phyloP scores from a whole-genome alignment of 2,329 filamentous ascomycete genomes.

The Penicillium sp. region DNA sequence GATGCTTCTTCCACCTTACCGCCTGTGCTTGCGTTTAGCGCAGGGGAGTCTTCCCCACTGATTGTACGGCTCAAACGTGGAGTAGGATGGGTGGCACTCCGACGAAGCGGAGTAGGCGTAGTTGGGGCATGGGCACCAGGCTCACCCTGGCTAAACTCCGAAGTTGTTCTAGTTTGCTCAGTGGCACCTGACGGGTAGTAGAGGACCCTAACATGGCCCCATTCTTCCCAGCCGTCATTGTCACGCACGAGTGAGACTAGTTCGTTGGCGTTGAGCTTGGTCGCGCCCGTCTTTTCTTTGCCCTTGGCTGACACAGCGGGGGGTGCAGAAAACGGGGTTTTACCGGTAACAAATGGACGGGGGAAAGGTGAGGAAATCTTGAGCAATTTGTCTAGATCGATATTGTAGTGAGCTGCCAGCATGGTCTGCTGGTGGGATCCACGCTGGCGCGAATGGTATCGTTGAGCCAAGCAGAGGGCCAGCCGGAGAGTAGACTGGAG shows the following conservation, averaged over 20 bases:
- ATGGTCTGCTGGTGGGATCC: constrained; percentile 70
- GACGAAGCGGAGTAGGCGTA: constrained; percentile 74
- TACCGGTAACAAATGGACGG: constrained; percentile 62
- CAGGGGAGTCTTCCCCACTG: constrained; percentile 50
- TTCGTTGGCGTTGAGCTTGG: constrained; percentile 75
- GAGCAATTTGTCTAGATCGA: constrained; percentile 74
- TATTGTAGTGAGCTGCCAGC: constrained; percentile 78
- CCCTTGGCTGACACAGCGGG: constrained; percentile 64
- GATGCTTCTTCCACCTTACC: constrained; percentile 37
- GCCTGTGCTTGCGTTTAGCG: constrained; percentile 47
- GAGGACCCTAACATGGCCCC: constrained; percentile 75
- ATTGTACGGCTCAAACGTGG: constrained; percentile 51
- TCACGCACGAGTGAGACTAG: constrained; percentile 71
- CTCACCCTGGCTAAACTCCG: constrained; percentile 31
- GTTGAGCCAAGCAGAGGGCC: constrained; percentile 81
- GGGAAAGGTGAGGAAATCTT: constrained; percentile 80
- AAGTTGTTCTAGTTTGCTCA: constrained; percentile 33
- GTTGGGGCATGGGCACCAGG: constrained; percentile 54
- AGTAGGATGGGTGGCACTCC: constrained; percentile 62
- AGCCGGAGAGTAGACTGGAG: constrained; percentile 77
- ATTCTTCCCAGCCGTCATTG: constrained; percentile 65
- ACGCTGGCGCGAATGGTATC: constrained; percentile 87
- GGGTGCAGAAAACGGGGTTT: constrained; percentile 52
- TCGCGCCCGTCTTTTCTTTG: constrained; percentile 67
- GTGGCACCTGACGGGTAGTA: constrained; percentile 63